Percentiles rank a stretch among this genome's conserved stretches.
Conservation (phyloP, 352 stramenopile species). For the Phytopythium mirpurense region DNA sequence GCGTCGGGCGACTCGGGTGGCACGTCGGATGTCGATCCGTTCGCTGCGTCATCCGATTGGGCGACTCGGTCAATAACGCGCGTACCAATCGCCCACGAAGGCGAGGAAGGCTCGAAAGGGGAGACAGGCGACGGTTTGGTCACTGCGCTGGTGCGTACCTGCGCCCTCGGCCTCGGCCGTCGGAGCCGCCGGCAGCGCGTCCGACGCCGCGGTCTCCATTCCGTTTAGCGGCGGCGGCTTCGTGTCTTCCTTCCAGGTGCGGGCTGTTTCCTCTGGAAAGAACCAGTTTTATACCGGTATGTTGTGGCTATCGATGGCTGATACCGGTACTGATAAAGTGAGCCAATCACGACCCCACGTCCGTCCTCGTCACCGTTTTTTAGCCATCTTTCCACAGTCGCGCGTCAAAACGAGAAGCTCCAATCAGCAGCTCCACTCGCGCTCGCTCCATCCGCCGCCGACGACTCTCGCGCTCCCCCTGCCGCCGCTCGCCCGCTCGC, state of each 20-base stretch:
- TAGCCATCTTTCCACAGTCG: neutral
- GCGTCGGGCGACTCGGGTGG: neutral
- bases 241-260: neutral
- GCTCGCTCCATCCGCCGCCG: too few species aligned
- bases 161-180: neutral
- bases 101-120: too few species aligned
- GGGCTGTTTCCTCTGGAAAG: neutral
- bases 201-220: constrained; percentile 1
- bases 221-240: neutral
- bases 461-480: too few species aligned
- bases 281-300: neutral
- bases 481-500: too few species aligned
- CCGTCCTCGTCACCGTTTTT: neutral
- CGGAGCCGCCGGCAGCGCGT: neutral
- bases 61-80: neutral
- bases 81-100: too few species aligned
- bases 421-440: too few species aligned
- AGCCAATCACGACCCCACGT: neutral
- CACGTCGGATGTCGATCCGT: neutral
- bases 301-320: too few species aligned
- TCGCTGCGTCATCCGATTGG: neutral
- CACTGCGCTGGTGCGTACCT: neutral
- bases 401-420: too few species aligned
- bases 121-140: too few species aligned
- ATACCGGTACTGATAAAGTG: too few species aligned